A percentile compares a stretch with the other conserved stretches of the same genome.
Conservation (phyloP, 352 stramenopile genomes). For the Thalassiosira pacifica region DNA sequence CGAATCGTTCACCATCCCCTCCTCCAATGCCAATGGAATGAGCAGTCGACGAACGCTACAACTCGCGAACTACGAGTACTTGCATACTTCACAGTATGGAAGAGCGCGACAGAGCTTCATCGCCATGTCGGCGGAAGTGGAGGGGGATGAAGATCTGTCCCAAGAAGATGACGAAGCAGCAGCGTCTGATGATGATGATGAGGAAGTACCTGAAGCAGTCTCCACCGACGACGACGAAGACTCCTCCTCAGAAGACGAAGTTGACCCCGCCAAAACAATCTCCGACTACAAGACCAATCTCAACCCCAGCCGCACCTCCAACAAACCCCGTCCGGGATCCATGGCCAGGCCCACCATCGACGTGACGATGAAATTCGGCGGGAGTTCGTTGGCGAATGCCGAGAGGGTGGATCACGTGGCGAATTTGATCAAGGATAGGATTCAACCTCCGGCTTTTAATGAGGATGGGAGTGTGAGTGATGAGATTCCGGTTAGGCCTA, state of each 20-base stretch:
- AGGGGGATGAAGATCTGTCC: no score
- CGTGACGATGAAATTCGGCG: conserved; percentile 98
- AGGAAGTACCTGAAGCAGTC: not conserved
- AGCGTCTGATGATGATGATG: not conserved
- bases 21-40: conserved; percentile 5
- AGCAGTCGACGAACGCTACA: not conserved
- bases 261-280: conserved; percentile 13
- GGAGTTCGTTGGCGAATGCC: conserved; percentile 93
- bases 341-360: conserved; percentile 50
- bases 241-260: conserved; percentile 8
- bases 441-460: conserved; percentile 48
- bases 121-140: conserved; percentile 1
- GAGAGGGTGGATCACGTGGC: conserved; percentile 91
- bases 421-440: conserved; percentile 87
- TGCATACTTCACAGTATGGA: not conserved
- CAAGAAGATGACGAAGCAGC: not conserved
- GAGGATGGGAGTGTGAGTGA: conserved; percentile 40
- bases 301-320: conserved; percentile 18
- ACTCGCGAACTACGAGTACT: no score
- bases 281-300: conserved; percentile 43
- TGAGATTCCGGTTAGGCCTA: conserved; percentile 43
- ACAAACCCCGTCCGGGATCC: conserved; percentile 21
- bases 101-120: not conserved
- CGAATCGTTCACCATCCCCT: conserved; percentile 10
- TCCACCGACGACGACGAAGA: not conserved